Evolutionary conservation across 257 asterid species (phyloP), one percentile per base, ranked within the genome.

Genomic region (Thymus quinquecostatus): DNA sequence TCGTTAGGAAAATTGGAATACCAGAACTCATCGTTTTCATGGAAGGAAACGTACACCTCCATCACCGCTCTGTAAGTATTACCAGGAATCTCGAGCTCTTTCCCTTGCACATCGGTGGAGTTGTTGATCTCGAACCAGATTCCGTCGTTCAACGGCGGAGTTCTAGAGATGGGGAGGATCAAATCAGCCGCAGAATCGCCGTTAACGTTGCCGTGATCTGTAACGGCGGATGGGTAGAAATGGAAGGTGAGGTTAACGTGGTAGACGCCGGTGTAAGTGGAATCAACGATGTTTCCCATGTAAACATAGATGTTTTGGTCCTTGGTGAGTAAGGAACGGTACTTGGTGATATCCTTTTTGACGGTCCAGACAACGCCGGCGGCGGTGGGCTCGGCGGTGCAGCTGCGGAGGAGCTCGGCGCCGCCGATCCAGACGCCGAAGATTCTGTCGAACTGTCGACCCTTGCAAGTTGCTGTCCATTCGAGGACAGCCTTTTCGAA

Each of bases 371-470:
- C 74, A 74, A 83, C 86, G 51, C 88, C 88, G 45, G 79, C 57
- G 56, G 86, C 79, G 14, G 69, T 57, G 0, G 88, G 98, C 78
- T 92, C 98, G 12, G 96, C 96, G n/a, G 96, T 82, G 66, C 96
- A 92, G 78, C 96, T 87, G 38, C 97, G 75, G 38, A 92, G 85
- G 29, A 89, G 62, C 90, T 92, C 97, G 47, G 85, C 96, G 70
- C 97, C 97, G 55, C 92, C 77, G n/a, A 89, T 79, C 97, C 97
- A 92, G 68, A 92, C 73, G 12, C 97, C 96, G 59, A 89, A 89
- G 34, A 89, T 89, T 2, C 97, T 51, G 64, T 89, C 97, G 71
- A 89, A 87, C 68, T 92, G 96, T n/a, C 96, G 69, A 36, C 97
- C 97, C 63, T 82, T 82, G 84, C 87, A 78, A n/a, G 81, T 71